Percentiles rank a stretch among this genome's conserved stretches.
phyloP scores from a whole-genome alignment of 768 basidiomycete genomes.

The Aureoboletus auriporus region DNA sequence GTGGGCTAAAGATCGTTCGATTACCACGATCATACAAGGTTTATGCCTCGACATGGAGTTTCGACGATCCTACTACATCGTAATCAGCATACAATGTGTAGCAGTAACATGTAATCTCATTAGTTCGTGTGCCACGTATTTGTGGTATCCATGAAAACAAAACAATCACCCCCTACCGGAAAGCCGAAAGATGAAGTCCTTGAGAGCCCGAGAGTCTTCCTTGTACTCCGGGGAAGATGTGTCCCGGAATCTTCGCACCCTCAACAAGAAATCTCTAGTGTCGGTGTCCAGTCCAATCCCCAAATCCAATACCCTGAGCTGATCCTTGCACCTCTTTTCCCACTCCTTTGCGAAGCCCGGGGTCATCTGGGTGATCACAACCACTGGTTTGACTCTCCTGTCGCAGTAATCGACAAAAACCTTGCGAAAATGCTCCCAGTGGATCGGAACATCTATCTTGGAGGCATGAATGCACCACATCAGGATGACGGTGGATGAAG shows the following conservation, averaged over 20 bases:
- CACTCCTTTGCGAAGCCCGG: constrained; percentile 9
- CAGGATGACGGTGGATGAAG: constrained; percentile 13
- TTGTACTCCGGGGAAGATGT: constrained; percentile 13
- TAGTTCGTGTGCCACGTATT: neutral
- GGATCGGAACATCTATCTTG: constrained; percentile 23
- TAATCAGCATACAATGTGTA: no score
- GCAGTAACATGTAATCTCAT: neutral
- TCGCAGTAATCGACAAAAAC: constrained; percentile 24
- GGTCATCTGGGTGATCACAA: constrained; percentile 25
- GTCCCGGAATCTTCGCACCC: constrained; percentile 16
- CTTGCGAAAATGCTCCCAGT: constrained; percentile 26
- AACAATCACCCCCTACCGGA: constrained; percentile 5
- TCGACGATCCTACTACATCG: no score
- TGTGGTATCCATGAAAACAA: neutral
- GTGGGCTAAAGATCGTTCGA: neutral
- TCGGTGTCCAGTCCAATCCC: neutral
- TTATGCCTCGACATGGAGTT: no score
- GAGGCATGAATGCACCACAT: constrained; percentile 30
- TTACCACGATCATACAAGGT: neutral
- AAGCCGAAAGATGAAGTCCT: constrained; percentile 12
- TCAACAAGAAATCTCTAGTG: constrained; percentile 3
- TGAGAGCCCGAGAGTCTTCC: constrained; percentile 20
- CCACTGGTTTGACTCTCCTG: constrained; percentile 21
- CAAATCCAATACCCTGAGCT: constrained; percentile 11
- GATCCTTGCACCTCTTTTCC: constrained; percentile 18